A percentile compares a stretch with the other conserved stretches of the same genome.
phyloP scores from a whole-genome alignment of 2,329 filamentous ascomycete species.

The Cladophialophora yegresii region DNA sequence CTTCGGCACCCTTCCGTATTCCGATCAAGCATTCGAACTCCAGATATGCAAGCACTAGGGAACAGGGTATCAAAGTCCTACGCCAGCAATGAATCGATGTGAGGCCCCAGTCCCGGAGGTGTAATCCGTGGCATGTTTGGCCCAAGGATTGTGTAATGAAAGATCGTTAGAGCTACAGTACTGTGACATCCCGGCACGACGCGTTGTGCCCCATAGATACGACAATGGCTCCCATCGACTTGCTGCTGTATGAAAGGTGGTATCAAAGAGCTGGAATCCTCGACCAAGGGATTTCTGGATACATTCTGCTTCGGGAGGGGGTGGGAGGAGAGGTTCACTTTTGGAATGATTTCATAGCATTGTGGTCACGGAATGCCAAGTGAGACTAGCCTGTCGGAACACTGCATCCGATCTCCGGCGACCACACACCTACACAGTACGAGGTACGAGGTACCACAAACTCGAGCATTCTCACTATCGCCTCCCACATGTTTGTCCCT shows the following conservation, averaged over 20 bases:
- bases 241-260: background rate
- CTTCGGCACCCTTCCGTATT: background rate
- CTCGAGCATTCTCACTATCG: too few species aligned
- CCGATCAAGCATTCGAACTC: conserved; percentile 15
- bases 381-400: background rate
- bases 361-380: background rate
- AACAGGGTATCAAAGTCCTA: conserved; percentile 7
- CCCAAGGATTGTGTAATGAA: background rate
- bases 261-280: background rate
- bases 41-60: conserved; percentile 11
- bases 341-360: too few species aligned
- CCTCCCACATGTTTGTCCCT: too few species aligned
- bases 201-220: background rate
- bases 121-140: conserved; percentile 12
- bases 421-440: background rate
- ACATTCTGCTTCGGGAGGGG: too few species aligned
- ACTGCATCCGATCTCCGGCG: background rate
- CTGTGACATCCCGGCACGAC: background rate
- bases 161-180: background rate
- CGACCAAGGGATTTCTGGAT: too few species aligned
- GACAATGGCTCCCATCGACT: background rate
- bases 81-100: background rate
- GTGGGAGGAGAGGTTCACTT: too few species aligned
- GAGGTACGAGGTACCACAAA: too few species aligned
- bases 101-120: conserved; percentile 13